Base-by-base conservation (phyloP, 108 stramenopile genomes). In the Hondaea fermentalgiana region DNA sequence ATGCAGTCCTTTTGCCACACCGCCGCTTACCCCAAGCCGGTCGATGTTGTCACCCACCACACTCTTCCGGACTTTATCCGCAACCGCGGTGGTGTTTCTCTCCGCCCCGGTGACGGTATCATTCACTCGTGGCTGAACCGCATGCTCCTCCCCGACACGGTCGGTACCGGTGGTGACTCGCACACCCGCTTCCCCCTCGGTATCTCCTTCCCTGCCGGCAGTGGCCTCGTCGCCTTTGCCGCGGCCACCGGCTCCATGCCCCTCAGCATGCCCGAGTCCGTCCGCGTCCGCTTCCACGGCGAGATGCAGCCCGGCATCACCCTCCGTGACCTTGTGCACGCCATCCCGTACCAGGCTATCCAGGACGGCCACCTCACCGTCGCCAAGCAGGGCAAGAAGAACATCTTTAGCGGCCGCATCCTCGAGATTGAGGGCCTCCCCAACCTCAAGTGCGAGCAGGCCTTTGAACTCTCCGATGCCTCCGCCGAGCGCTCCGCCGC, bases 1-100 rank as follows among this genome's bases (percentile, higher is more conserved):
- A 98, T 98, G 97, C 97, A 98, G 90, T 95, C 94, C 58, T 98
- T 98, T 91, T 98, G 97, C 93, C 97, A 98, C 94, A 98, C 97
- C 4, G 97, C 97, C 43, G 97, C 97, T 51, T 98, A 98, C 92
- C 97, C 97, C 87, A 98, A 98, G 91, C 97, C 97, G 58, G 97
- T 98, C 14, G 97, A 98, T 90, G 97, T 98, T 4, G 96, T 97
- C 87, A 98, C 96, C 42, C 97, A 98, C 92, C 97, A 97, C 94
- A 97, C 97, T 5, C 92, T 98, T 59, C 97, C 97, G 21, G 97
- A 98, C 91, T 98, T 98, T 90, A 97, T 98, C 93, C 94, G 95
- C 90, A 98, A 94, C 45, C 95, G 97, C 60, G 97, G 96, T 44
- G 97, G 97, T 55, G 97, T 98, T 28, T 96, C 96, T n/a, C 93